Base-by-base conservation (phyloP, 148 eudicot genomes). In the Linanthus parryae region DNA sequence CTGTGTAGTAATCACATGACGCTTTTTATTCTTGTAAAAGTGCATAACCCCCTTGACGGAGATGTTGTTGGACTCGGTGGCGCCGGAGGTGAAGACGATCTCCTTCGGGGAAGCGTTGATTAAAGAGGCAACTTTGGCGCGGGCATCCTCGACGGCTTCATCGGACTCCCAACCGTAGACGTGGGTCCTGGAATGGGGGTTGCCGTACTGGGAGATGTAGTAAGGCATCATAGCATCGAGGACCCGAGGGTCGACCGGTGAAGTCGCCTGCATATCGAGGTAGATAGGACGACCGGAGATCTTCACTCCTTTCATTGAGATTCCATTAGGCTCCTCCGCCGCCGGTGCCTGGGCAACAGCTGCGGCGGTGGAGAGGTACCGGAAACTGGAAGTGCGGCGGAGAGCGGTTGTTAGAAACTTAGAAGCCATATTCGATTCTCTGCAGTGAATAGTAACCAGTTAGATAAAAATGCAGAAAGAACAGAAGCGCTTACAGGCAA, bases 91-190 rank as follows among this genome's bases (percentile, higher is more conserved):
- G 49, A 87, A 87, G 51, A 92, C 73, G 45, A 92, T 77, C 53
- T 87, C 96, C 14, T 82, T 84, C 0, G 98, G 83, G 1, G 90
- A 81, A 12, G 90, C 80, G 49, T 75, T 73, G 36, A 92, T 62
- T 2, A 87, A 79, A 30, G 67, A 13, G 0, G 96, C 83, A 2
- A 87, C 74, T 24, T 84, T 87, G 0, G 63, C 37, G 0, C 98
- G 81, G 5, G 94, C 87, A 0, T 44, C 8, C 49, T 92, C 94
- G 5, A 84, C 96, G 7, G 95, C 98, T 19, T 65, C 15, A 28
- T 91, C 98, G 3, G 94, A 83, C 22, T 91, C 95, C 98, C 98
- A 91, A 1, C 95, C 98, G 69, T 70, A 91, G 18, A 86, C 81
- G 59, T 91, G 98, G 36, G 98, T 91, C 0, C 98, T 80, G 15